phyloP scores from a whole-genome alignment of 2,329 filamentous ascomycete species.

The Aspergillus phoenicis region DNA sequence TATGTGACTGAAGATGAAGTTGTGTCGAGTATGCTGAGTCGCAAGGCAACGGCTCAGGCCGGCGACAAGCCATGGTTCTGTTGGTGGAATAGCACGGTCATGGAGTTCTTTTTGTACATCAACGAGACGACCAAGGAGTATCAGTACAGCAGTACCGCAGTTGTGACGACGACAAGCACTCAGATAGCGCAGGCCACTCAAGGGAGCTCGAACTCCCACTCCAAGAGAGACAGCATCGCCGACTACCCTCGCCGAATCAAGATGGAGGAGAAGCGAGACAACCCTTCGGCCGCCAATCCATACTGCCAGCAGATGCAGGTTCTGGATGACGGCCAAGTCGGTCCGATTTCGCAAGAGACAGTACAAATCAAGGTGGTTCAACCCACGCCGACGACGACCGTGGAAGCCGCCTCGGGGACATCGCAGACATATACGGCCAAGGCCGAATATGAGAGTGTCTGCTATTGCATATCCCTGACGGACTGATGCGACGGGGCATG shows the following conservation, averaged over 20 bases:
- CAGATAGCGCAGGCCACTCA: background rate
- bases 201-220: background rate
- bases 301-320: conserved; percentile 69
- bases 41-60: conserved; percentile 49
- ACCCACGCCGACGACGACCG: conserved; percentile 40
- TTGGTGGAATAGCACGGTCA: conserved; percentile 67
- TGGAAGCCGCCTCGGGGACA: conserved; percentile 27
- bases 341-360: conserved; percentile 29
- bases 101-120: conserved; percentile 69
- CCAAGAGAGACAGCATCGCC: conserved; percentile 19
- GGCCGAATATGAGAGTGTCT: conserved; percentile 38
- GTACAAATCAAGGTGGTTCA: conserved; percentile 39
- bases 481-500: conserved; percentile 27
- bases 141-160: conserved; percentile 25
- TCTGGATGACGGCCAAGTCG: conserved; percentile 52
- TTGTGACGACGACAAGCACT: background rate
- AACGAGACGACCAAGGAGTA: conserved; percentile 50
- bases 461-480: conserved; percentile 40
- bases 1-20: conserved; percentile 28
- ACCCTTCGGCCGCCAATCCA: conserved; percentile 47
- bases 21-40: conserved; percentile 29
- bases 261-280: conserved; percentile 64
- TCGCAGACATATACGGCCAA: conserved; percentile 40
- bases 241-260: conserved; percentile 63
- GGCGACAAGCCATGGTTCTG: conserved; percentile 70